Conservation (phyloP, 2,329 filamentous ascomycete genomes). For the Blastomyces silverae region DNA sequence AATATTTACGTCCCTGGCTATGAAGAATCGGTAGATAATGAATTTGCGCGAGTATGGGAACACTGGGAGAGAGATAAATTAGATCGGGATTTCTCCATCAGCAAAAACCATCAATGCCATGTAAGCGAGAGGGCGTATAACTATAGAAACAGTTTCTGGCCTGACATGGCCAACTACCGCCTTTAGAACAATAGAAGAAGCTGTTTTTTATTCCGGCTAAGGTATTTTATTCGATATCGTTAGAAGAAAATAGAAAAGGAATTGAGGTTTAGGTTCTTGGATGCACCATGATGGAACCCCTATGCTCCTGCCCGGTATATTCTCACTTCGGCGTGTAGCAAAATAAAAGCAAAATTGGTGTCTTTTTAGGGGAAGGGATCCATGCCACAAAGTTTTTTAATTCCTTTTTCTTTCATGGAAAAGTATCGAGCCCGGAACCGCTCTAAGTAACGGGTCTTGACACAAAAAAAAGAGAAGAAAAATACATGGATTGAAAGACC, state of each 20-base stretch:
- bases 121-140: neutral
- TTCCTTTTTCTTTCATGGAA: slow-evolving; percentile 8
- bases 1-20: neutral
- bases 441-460: slow-evolving; percentile 2
- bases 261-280: neutral
- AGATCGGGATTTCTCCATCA: neutral
- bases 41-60: neutral
- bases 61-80: neutral
- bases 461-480: slow-evolving; percentile 3
- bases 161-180: neutral
- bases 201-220: neutral
- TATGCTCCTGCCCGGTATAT: neutral
- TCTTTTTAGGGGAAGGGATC: neutral
- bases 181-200: neutral
- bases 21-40: neutral
- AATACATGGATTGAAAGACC: slow-evolving; percentile 7
- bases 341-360: neutral
- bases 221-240: slow-evolving; percentile 8
- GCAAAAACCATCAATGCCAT: neutral
- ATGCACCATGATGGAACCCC: neutral
- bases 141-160: neutral
- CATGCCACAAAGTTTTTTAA: neutral
- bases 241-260: slow-evolving; percentile 1
- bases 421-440: neutral
- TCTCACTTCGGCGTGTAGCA: neutral